These are phyloP conservation scores for Teunomyces kruisii DNA, from an alignment of 805 yeast species.

Conservation along the genomic window DNA sequence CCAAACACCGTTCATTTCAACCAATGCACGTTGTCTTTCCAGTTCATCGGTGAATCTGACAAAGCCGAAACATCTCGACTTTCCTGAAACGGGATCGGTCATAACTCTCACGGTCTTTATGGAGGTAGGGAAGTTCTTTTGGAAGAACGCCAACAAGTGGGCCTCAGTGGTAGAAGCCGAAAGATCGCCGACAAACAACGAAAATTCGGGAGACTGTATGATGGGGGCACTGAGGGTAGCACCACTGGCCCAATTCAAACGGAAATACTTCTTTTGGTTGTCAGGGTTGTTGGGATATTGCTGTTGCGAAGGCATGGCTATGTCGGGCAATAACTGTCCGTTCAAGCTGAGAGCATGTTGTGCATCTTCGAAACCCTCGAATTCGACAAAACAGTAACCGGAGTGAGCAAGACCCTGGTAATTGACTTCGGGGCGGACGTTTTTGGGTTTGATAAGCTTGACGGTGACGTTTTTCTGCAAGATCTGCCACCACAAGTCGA, in stretches of 20 bases:
- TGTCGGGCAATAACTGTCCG: conserved; percentile 63
- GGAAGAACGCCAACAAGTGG: conserved; percentile 69
- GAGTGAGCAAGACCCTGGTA: conserved; percentile 32
- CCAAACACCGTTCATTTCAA: conserved; percentile 79
- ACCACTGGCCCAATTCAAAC: conserved; percentile 83
- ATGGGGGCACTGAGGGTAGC: conserved; percentile 73
- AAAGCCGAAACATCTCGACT: conserved; percentile 78
- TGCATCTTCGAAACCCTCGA: conserved; percentile 66
- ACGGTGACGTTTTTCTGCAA: conserved; percentile 58
- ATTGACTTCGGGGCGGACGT: conserved; percentile 19
- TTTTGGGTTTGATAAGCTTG: conserved; percentile 58
- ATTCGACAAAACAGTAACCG: conserved; percentile 81
- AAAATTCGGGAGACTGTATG: conserved; percentile 71
- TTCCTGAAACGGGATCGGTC: conserved; percentile 81
- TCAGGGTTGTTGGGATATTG: conserved; percentile 42
- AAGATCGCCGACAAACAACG: conserved; percentile 80
- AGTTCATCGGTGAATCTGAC: conserved; percentile 71
- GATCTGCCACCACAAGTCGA: conserved; percentile 57
- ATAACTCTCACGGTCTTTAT: conserved; percentile 80
- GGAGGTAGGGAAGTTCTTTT: conserved; percentile 57
- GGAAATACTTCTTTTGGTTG: conserved; percentile 58
- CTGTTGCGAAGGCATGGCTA: conserved; percentile 45
- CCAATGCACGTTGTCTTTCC: conserved; percentile 66
- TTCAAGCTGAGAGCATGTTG: conserved; percentile 65
- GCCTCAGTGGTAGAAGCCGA: conserved; percentile 81